These are phyloP conservation scores for Wickerhamomyces canadensis DNA, from an alignment of 805 yeast genomes.

Conservation along the genomic window DNA sequence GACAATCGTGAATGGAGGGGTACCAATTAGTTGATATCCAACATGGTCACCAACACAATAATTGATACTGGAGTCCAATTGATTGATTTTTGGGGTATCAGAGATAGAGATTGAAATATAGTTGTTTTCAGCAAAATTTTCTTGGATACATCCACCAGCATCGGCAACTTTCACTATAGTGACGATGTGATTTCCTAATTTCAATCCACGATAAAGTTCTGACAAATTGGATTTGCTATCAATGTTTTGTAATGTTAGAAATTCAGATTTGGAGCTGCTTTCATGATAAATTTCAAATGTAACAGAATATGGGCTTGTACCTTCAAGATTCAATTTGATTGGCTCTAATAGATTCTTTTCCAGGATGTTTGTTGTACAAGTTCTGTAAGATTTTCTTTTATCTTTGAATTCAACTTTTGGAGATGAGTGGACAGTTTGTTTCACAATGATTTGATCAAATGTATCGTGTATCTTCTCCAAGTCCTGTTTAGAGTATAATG, in stretches of 20 bases:
- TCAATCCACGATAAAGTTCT: slow-evolving; percentile 44
- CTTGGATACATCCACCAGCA: slow-evolving; percentile 60
- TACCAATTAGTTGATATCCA: slow-evolving; percentile 68
- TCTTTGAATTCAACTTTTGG: slow-evolving; percentile 54
- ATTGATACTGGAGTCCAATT: slow-evolving; percentile 36
- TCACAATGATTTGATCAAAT: slow-evolving; percentile 32
- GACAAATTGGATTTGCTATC: slow-evolving; percentile 32
- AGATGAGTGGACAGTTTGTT: slow-evolving; percentile 51
- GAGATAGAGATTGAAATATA: slow-evolving; percentile 56
- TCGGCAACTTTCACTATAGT: slow-evolving; percentile 57
- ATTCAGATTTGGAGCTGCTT: slow-evolving; percentile 46
- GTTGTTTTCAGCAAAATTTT: slow-evolving; percentile 36
- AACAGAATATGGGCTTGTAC: slow-evolving; percentile 57
- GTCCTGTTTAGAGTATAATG: slow-evolving; percentile 45
- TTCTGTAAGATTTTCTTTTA: slow-evolving; percentile 42
- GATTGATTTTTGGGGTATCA: slow-evolving; percentile 66
- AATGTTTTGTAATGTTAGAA: slow-evolving; percentile 39
- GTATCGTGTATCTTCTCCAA: slow-evolving; percentile 24
- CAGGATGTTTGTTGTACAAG: slow-evolving; percentile 38
- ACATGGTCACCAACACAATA: slow-evolving; percentile 94
- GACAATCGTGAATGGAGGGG: slow-evolving; percentile 70
- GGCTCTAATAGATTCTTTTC: slow-evolving; percentile 37
- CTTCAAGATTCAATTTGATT: slow-evolving; percentile 50
- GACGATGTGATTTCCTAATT: slow-evolving; percentile 67
- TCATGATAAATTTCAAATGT: slow-evolving; percentile 57